These are phyloP conservation scores for Cicer arietinum DNA, from an alignment of 306 rosid genomes.

Conservation along the genomic window DNA sequence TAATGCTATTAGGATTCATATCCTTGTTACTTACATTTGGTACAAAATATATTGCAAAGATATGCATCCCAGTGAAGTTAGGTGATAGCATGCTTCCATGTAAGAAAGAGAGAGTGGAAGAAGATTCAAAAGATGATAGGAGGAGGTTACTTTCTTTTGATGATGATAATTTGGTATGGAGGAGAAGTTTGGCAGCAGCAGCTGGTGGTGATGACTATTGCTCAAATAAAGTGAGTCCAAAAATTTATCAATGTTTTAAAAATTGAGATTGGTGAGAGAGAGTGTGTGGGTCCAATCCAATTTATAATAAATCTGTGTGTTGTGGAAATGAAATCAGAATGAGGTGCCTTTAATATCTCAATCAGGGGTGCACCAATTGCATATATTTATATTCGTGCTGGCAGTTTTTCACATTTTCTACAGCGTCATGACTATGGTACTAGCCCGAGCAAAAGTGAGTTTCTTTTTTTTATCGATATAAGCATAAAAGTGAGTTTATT, in stretches of 20 bases:
- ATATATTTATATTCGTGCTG: constrained; percentile 66
- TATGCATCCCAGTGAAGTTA: constrained; percentile 53
- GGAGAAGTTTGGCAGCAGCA: constrained; percentile 54
- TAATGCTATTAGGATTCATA: constrained; percentile 75
- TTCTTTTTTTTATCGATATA: too few species aligned
- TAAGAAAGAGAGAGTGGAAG: neutral
- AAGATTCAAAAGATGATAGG: neutral
- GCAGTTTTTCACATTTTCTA: constrained; percentile 74
- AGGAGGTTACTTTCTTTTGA: constrained; percentile 57
- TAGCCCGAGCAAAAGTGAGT: constrained; percentile 65
- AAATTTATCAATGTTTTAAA: too few species aligned
- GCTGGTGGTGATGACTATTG: constrained; percentile 49
- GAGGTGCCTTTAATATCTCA: constrained; percentile 63
- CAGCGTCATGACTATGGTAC: constrained; percentile 57
- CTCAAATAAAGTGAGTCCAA: constrained; percentile 40
- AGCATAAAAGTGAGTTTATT: constrained; percentile 51
- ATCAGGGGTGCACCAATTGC: constrained; percentile 68
- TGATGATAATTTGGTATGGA: constrained; percentile 44
- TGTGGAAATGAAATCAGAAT: constrained; percentile 40
- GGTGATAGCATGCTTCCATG: constrained; percentile 76
- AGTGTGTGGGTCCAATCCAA: too few species aligned
- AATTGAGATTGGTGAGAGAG: too few species aligned
- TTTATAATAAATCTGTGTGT: neutral
- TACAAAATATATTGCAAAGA: constrained; percentile 53
- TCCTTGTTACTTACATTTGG: constrained; percentile 70